Evolutionary conservation across 352 stramenopile genomes (phyloP), one percentile per base, ranked within the genome.

Genomic region (Globisporangium nunn): DNA sequence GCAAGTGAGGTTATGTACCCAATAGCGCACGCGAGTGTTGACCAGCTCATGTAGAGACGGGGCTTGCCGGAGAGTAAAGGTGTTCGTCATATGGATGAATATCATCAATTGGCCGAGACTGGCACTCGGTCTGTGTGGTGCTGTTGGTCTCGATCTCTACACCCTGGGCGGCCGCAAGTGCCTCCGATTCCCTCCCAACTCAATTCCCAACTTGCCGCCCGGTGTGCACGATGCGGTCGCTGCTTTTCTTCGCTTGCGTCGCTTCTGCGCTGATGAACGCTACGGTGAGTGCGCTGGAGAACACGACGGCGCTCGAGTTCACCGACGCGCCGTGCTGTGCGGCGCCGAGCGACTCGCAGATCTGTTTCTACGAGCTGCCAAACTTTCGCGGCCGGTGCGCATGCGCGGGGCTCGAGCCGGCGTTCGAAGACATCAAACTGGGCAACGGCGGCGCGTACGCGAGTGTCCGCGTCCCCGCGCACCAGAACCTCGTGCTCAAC

Each of bases 401-500:
- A 4, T 64, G 58, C 35, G 41, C 53, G 6, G 28, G 45, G 4
- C 52, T 64, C 28, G 53, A 54, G 29, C 58, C 58, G 8, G 37
- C 33, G 6, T 60, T 54, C 45, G 58, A 64, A 30, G 58, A 64
- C 58, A 54, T 64, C 52, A 45, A 50, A 28, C 46, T 64, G 11
- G 58, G 58, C 35, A 64, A 64, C 30, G 52, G 58, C 39, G 58
- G 58, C 5, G 58, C 52, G 6, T 64, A 64, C 37, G 58, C 52
- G 5, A 64, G 58, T 17, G 48, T 64, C 15, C 58, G 44, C 52
- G 33, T 64, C 6, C 58, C 58, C 4, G 7, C 45, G 29, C 40
- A 54, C 18, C 17, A 35, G 45, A 43, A 53, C 6, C 53, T 64
- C 52, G 58, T 64, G n/a, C 52, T 64, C 45, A 64, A 64, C 52